Conservation (phyloP, 768 basidiomycete species). For the Tricholomella constricta region DNA sequence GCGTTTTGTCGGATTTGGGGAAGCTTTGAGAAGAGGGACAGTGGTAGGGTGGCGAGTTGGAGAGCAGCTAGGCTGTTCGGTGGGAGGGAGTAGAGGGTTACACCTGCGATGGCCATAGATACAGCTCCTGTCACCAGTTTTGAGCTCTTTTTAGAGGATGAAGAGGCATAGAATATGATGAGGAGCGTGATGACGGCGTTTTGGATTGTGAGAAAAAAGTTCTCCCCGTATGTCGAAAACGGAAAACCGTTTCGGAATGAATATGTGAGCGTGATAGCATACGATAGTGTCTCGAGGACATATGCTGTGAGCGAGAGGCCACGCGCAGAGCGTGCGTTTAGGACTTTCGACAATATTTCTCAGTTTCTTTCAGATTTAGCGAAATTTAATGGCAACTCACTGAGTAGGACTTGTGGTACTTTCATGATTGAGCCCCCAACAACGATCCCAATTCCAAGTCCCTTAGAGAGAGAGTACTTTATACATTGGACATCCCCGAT, state of each 20-base stretch:
- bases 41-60: slow-evolving; percentile 85
- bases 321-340: slow-evolving; percentile 72
- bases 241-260: slow-evolving; percentile 85
- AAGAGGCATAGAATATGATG: slow-evolving; percentile 67
- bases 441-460: slow-evolving; percentile 89
- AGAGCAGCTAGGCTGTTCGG: slow-evolving; percentile 59
- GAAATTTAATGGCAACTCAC: slow-evolving; percentile 42
- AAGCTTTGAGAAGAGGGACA: slow-evolving; percentile 89
- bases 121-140: slow-evolving; percentile 34
- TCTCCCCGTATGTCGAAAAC: slow-evolving; percentile 98
- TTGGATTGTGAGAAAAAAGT: slow-evolving; percentile 89
- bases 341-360: slow-evolving; percentile 46
- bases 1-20: slow-evolving; percentile 91
- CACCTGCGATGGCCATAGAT: slow-evolving; percentile 27
- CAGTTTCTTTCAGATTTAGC: slow-evolving; percentile 8
- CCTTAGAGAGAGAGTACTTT: slow-evolving; percentile 91
- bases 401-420: slow-evolving; percentile 88
- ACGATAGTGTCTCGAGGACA: slow-evolving; percentile 86
- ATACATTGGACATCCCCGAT: slow-evolving; percentile 78
- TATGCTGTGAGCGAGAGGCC: slow-evolving; percentile 89
- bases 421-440: slow-evolving; percentile 95
- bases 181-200: slow-evolving; percentile 87
- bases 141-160: slow-evolving; percentile 23
- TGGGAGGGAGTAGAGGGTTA: slow-evolving; percentile 51
- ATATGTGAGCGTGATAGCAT: slow-evolving; percentile 88